These are phyloP conservation scores for Pestalotiopsis sp. DNA, from an alignment of 2,329 filamentous ascomycete genomes.

Conservation along the genomic window DNA sequence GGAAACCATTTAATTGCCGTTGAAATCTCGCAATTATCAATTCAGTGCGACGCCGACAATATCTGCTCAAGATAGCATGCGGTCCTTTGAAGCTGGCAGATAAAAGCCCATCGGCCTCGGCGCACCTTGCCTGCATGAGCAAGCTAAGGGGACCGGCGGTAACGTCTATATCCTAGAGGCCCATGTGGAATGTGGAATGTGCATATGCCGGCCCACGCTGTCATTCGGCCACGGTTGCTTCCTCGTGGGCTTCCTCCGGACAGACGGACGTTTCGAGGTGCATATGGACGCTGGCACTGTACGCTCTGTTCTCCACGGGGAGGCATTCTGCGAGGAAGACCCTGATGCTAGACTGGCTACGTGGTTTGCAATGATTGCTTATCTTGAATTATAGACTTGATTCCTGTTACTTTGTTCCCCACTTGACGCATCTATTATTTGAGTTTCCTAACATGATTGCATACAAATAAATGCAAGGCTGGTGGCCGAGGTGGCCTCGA, in stretches of 20 bases:
- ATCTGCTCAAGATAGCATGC: background rate
- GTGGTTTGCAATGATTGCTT: background rate
- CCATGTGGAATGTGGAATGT: background rate
- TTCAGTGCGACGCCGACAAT: background rate
- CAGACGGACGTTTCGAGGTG: background rate
- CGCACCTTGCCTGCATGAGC: background rate
- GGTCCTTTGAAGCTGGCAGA: background rate
- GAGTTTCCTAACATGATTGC: background rate
- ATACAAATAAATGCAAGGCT: background rate
- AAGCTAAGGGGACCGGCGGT: background rate
- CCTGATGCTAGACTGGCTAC: background rate
- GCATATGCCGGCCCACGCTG: background rate
- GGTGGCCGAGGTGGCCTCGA: background rate
- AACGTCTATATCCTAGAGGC: background rate
- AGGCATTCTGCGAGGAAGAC: background rate
- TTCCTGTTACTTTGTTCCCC: background rate
- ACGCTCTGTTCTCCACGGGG: background rate
- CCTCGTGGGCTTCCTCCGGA: background rate
- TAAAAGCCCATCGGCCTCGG: background rate
- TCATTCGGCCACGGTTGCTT: background rate
- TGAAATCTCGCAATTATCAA: background rate
- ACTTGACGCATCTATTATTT: background rate
- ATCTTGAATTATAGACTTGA: conserved; percentile 1
- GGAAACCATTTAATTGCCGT: background rate
- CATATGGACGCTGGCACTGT: background rate